Evolutionary conservation across 2,329 filamentous ascomycete species (phyloP).

Genomic region (Thyridium curvatum): DNA sequence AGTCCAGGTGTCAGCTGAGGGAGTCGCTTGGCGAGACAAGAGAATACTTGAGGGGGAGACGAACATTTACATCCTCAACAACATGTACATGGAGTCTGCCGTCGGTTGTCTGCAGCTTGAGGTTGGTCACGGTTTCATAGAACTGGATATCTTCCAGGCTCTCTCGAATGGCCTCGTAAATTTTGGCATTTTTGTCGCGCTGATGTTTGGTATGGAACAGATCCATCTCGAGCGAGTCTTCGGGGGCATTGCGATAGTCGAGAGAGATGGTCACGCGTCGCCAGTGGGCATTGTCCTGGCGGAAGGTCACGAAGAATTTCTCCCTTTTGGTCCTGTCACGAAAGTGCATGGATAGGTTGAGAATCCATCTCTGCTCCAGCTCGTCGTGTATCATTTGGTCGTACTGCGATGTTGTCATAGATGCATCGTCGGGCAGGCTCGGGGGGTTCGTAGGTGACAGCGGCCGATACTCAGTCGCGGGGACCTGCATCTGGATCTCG

Average conservation of each 20-base stretch:
- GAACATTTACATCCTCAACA: conserved; percentile 83
- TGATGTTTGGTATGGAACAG: conserved; percentile 73
- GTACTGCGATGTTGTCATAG: conserved; percentile 47
- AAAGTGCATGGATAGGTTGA: conserved; percentile 98
- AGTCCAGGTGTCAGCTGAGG: conserved; percentile 2
- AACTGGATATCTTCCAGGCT: conserved; percentile 92
- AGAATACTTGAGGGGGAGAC: conserved; percentile 20
- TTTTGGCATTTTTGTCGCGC: conserved; percentile 84
- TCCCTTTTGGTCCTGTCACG: conserved; percentile 86
- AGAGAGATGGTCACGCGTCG: conserved; percentile 86
- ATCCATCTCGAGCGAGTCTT: conserved; percentile 80
- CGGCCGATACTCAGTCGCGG: conserved; percentile 13
- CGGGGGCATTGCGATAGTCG: conserved; percentile 78
- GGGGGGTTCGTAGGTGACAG: conserved; percentile 16
- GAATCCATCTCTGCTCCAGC: conserved; percentile 83
- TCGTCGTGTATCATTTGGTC: conserved; percentile 68
- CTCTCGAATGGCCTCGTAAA: conserved; percentile 91
- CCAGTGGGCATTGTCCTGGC: conserved; percentile 73
- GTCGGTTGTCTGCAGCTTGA: conserved; percentile 85
- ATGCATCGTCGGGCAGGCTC: conserved; percentile 31
- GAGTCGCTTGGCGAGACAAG: conserved; percentile 1
- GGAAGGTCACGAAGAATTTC: conserved; percentile 97
- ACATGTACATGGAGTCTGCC: conserved; percentile 92
- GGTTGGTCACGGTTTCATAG: conserved; percentile 90
- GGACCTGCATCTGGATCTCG: conserved; percentile 5